Conservation (phyloP, 441 rosid species). For the Adansonia madagascariensis region DNA sequence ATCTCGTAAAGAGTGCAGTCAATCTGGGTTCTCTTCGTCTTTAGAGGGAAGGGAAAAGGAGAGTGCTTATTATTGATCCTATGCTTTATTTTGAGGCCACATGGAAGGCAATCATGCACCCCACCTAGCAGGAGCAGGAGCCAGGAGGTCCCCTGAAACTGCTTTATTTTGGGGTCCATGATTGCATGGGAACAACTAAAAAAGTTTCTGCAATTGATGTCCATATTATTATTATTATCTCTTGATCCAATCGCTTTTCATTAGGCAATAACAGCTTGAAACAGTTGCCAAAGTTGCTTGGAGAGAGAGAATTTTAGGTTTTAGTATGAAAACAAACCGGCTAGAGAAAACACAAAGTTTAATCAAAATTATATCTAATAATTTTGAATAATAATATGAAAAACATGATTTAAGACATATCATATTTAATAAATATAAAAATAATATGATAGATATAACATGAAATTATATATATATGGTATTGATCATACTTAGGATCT, state of each 20-base stretch:
- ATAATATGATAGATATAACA: too few species aligned
- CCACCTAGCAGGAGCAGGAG: background rate
- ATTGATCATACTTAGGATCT: too few species aligned
- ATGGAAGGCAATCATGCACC: slow-evolving; percentile 33
- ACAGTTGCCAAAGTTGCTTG: slow-evolving; percentile 13
- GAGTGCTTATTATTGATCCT: background rate
- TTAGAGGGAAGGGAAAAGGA: slow-evolving; percentile 21
- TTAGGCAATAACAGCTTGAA: background rate
- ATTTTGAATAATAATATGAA: background rate
- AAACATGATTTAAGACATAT: too few species aligned
- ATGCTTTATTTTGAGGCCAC: slow-evolving; percentile 32
- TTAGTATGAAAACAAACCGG: background rate
- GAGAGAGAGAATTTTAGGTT: background rate
- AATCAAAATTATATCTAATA: background rate
- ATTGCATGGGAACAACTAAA: slow-evolving; percentile 12
- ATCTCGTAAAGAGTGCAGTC: slow-evolving; percentile 44
- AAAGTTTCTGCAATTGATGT: slow-evolving; percentile 21
- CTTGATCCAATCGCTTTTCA: slow-evolving; percentile 28
- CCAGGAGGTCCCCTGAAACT: background rate
- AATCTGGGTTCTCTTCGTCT: slow-evolving; percentile 27
- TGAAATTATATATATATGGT: too few species aligned
- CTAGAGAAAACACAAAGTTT: background rate
- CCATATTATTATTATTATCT: background rate
- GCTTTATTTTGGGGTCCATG: background rate
- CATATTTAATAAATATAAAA: too few species aligned